Conservation (phyloP, 768 basidiomycete genomes). For the Mycena sanguinolenta region DNA sequence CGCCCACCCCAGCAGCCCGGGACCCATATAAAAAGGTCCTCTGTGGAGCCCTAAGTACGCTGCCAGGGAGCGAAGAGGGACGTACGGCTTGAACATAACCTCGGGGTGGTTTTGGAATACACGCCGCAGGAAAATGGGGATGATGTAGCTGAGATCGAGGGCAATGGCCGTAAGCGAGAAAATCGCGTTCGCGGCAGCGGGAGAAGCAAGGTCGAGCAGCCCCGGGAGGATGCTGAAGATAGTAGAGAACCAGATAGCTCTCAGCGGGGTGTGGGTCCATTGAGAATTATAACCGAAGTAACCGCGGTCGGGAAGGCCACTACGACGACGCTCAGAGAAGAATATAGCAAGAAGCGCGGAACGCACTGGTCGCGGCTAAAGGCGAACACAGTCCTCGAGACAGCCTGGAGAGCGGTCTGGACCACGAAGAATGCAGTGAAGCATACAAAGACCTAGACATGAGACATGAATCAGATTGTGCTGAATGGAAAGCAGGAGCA, state of each 20-base stretch:
- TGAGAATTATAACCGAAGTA: conserved; percentile 79
- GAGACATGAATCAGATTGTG: not conserved
- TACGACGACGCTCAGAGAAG: conserved; percentile 20
- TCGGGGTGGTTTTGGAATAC: conserved; percentile 81
- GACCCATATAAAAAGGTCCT: conserved; percentile 89
- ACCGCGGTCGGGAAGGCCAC: conserved; percentile 80
- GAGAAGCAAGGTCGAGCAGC: conserved; percentile 81
- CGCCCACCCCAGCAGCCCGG: conserved; percentile 71
- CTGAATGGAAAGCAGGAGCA: not conserved
- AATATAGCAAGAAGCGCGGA: not conserved
- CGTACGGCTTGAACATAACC: conserved; percentile 78
- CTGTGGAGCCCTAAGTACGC: not conserved
- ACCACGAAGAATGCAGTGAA: conserved; percentile 90
- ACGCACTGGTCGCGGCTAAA: conserved; percentile 83
- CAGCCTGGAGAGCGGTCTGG: conserved; percentile 86
- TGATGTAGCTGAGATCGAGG: conserved; percentile 83
- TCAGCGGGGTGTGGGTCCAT: conserved; percentile 79
- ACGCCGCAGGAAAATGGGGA: conserved; percentile 83
- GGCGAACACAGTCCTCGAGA: conserved; percentile 85
- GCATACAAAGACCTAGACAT: conserved; percentile 75
- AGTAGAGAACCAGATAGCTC: conserved; percentile 82
- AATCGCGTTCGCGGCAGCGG: conserved; percentile 83
- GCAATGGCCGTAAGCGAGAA: conserved; percentile 88
- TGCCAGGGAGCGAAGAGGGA: not conserved
- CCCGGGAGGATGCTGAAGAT: conserved; percentile 77